These are phyloP conservation scores for Triticum urartu DNA, from an alignment of 176 grass and related monocot genomes.

Conservation along the genomic window DNA sequence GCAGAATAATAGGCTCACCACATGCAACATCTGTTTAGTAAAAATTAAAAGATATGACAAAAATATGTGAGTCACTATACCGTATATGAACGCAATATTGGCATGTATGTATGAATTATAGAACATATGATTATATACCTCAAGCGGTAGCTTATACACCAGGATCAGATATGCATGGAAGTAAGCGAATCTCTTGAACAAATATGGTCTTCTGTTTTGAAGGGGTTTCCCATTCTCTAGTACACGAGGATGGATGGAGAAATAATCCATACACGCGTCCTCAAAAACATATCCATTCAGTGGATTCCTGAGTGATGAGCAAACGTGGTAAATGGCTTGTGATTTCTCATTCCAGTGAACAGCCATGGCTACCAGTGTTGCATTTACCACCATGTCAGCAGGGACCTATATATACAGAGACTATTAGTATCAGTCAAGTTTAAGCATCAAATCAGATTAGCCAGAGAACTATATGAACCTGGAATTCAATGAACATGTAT, in stretches of 20 bases:
- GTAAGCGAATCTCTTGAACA: neutral
- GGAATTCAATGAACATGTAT: no score
- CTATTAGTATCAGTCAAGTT: neutral
- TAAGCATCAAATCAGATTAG: no score
- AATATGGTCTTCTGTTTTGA: neutral
- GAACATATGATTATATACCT: neutral
- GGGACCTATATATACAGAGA: neutral
- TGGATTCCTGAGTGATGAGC: neutral
- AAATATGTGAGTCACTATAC: neutral
- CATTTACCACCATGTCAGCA: conserved; percentile 7
- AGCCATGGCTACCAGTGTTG: neutral
- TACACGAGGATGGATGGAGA: neutral
- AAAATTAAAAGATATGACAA: neutral
- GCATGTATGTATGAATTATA: no score
- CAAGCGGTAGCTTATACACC: neutral
- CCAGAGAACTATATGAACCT: no score
- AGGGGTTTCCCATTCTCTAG: neutral
- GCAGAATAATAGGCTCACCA: neutral
- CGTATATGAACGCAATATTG: neutral
- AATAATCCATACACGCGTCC: neutral
- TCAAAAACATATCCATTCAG: neutral
- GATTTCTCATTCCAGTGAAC: neutral
- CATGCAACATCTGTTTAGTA: neutral
- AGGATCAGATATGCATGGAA: neutral
- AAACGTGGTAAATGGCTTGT: neutral